A percentile compares a stretch with the other conserved stretches of the same genome.
Conservation (phyloP, 345 rosid genomes). For the Mercurialis annua region DNA sequence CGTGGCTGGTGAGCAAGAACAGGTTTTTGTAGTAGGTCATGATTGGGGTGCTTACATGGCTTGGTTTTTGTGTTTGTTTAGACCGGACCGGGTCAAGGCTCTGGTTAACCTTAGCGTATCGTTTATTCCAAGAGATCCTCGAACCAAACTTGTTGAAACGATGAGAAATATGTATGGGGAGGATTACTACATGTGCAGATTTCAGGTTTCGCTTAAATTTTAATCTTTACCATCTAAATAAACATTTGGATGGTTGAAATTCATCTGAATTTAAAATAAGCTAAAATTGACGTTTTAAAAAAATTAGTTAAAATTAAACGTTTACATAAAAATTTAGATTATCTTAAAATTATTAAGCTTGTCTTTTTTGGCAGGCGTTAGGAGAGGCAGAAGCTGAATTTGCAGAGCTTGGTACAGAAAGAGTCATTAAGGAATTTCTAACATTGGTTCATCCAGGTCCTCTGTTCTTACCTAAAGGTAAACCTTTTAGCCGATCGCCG, state of each 20-base stretch:
- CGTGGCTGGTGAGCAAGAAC: slow-evolving; percentile 33
- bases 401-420: slow-evolving; percentile 20
- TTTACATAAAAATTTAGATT: no score
- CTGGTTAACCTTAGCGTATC: slow-evolving; percentile 54
- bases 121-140: slow-evolving; percentile 25
- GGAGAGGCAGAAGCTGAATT: slow-evolving; percentile 21
- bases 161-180: slow-evolving; percentile 15
- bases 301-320: no score
- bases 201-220: no score
- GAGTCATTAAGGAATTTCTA: slow-evolving; percentile 9
- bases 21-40: slow-evolving; percentile 63
- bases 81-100: slow-evolving; percentile 66
- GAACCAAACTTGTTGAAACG: neutral
- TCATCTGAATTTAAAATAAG: no score
- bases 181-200: slow-evolving; percentile 16
- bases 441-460: slow-evolving; percentile 15
- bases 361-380: slow-evolving; percentile 5
- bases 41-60: slow-evolving; percentile 68
- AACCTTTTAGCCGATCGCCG: slow-evolving; percentile 18
- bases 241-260: no score
- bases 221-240: no score
- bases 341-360: no score
- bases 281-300: neutral
- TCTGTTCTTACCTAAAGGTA: slow-evolving; percentile 15
- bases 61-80: slow-evolving; percentile 52